Evolutionary conservation across 148 eudicot species (phyloP).

Genomic region (Camellia granthamiana): DNA sequence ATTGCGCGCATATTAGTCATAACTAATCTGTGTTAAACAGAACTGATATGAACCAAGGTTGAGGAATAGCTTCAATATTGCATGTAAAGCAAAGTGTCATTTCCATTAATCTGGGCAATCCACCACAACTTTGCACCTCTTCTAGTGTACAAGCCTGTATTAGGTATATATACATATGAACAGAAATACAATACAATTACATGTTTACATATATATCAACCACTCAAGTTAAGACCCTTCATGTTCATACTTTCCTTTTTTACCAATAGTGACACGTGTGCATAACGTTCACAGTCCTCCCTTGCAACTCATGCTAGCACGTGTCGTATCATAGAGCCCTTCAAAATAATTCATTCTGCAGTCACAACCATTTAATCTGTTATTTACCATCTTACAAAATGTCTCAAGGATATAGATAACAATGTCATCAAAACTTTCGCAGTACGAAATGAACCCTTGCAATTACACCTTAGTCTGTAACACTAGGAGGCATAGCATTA

Average conservation of each 20-base stretch:
- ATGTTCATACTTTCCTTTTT: background rate
- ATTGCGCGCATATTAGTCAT: too few species aligned
- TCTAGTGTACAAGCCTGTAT: conserved; percentile 11
- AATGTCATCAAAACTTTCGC: background rate
- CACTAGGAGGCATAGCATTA: background rate
- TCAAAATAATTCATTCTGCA: conserved; percentile 12
- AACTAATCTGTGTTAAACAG: too few species aligned
- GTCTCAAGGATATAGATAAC: background rate
- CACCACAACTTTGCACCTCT: conserved; percentile 10
- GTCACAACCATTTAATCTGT: background rate
- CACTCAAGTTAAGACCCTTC: background rate
- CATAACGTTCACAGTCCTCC: background rate
- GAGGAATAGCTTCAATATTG: background rate
- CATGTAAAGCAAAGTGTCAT: background rate
- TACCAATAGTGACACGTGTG: background rate
- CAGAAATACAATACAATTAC: background rate
- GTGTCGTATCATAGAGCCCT: background rate
- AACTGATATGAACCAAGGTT: background rate
- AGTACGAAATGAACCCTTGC: background rate
- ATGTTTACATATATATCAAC: background rate
- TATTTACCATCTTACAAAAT: background rate
- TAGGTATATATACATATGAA: conserved; percentile 4
- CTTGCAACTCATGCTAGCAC: background rate
- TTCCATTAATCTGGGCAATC: background rate
- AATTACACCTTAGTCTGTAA: background rate